Base-by-base conservation (phyloP, 192 early-diverging fungal genomes). In the Phycomyces nitens region DNA sequence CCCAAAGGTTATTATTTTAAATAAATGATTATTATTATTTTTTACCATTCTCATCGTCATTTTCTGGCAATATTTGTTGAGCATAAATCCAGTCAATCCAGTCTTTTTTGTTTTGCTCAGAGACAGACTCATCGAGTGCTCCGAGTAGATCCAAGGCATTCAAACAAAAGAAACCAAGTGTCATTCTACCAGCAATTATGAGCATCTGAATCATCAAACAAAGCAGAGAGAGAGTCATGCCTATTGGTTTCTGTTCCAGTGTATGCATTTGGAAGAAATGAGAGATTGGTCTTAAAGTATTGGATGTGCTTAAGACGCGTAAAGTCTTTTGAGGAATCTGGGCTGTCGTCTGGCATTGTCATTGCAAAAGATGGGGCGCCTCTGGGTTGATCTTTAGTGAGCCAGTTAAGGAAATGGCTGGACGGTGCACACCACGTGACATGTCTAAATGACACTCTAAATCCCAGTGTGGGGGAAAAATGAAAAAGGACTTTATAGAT, bases 41-140 rank as follows among this genome's bases (percentile, higher is more conserved):
- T n/a, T n/a, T 54, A 41, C 27, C 57, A 38, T 41, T 82, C 39
- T 60, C 16, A 22, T 70, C 64, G 14, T 71, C 55, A 22, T 47
- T 29, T 39, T 72, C 59, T 2, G 83, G 85, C 12, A 80, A 51
- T n/a, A 92, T 75, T 65, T 98, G 95, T 74, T 97, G 95, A 18
- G 85, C 88, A 80, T 98, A 99, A 41, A 99, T 87, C 97, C 97
- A 99, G 26, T 98, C 93, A 38, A 97, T 84, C 84, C 89, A 93
- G 24, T 73, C 82, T 16, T 69, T 40, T 56, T 84, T 82, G 58
- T 92, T 70, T 53, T 81, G 72, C 11, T 74, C 73, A 0, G 80
- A 60, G 12, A 93, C 38, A 5, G 56, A 56, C 7, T 71, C 69
- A 11, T 91, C 86, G 5, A 94, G 60, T n/a, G 68, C 76, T 18